phyloP scores from a whole-genome alignment of 2,329 filamentous ascomycete genomes.

The Xylaria sp. region DNA sequence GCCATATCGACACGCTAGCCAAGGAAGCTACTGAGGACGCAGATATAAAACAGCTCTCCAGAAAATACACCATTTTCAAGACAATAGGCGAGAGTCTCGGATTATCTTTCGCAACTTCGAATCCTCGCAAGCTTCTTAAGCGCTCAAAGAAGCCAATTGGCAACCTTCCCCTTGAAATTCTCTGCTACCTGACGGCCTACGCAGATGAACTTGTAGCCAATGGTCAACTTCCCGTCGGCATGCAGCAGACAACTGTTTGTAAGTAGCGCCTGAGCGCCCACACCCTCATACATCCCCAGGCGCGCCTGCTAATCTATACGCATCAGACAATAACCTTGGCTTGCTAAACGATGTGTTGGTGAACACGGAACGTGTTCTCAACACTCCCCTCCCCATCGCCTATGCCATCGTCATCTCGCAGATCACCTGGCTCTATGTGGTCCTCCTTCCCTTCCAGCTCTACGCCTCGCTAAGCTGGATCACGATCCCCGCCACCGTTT shows the following conservation, averaged over 20 bases:
- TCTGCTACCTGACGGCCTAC: constrained; percentile 76
- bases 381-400: constrained; percentile 83
- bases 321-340: constrained; percentile 66
- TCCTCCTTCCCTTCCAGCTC: constrained; percentile 85
- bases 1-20: constrained; percentile 81
- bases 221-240: constrained; percentile 65
- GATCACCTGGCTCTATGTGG: constrained; percentile 86
- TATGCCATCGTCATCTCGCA: constrained; percentile 88
- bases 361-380: constrained; percentile 80
- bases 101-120: constrained; percentile 78
- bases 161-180: constrained; percentile 84
- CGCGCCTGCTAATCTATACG: constrained; percentile 8
- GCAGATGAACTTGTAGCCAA: constrained; percentile 69
- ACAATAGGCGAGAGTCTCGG: constrained; percentile 77
- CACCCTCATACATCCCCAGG: constrained; percentile 28
- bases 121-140: constrained; percentile 83
- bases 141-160: constrained; percentile 76
- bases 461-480: constrained; percentile 72
- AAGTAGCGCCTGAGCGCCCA: constrained; percentile 30
- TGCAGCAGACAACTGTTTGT: constrained; percentile 69
- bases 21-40: constrained; percentile 61
- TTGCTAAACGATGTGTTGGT: constrained; percentile 77
- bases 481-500: constrained; percentile 79
- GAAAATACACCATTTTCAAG: constrained; percentile 67
- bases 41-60: constrained; percentile 52